phyloP scores from a whole-genome alignment of 129 eudicot genomes.

The Lonicera japonica region DNA sequence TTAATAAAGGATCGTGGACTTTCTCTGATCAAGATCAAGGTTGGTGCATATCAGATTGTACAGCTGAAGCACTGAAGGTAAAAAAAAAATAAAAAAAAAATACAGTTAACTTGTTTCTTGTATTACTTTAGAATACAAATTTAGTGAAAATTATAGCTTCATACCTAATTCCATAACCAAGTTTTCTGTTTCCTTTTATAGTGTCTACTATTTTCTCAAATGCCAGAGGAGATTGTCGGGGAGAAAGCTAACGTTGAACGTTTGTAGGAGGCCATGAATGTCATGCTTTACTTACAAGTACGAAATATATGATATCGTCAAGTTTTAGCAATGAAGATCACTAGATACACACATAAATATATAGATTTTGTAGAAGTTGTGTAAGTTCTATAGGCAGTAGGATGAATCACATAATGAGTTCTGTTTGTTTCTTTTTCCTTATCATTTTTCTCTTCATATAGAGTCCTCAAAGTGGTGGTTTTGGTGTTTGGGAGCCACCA shows the following conservation, averaged over 20 bases:
- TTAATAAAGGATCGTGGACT: constrained; percentile 73
- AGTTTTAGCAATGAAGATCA: not conserved
- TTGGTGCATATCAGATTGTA: constrained; percentile 66
- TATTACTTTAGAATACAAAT: not conserved
- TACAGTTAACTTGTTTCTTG: not conserved
- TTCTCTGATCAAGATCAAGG: constrained; percentile 73
- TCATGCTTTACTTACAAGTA: constrained; percentile 49
- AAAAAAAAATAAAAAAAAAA: not conserved
- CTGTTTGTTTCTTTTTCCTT: too few species aligned
- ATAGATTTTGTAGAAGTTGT: too few species aligned
- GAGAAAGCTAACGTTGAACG: constrained; percentile 34
- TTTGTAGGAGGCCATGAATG: constrained; percentile 43
- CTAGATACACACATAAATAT: not conserved
- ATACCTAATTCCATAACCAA: too few species aligned
- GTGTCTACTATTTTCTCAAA: constrained; percentile 53
- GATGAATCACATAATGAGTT: not conserved
- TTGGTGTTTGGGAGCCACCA: constrained; percentile 66
- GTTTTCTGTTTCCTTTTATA: constrained; percentile 6
- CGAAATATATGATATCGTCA: not conserved
- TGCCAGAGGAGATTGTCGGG: constrained; percentile 46
- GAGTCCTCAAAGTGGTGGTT: constrained; percentile 51
- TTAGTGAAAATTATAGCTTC: too few species aligned
- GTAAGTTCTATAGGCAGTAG: too few species aligned
- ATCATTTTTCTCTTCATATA: not conserved
- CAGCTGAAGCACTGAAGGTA: constrained; percentile 58